Conservation (phyloP, 2,329 filamentous ascomycete species). For the Fusarium praegraminearum region DNA sequence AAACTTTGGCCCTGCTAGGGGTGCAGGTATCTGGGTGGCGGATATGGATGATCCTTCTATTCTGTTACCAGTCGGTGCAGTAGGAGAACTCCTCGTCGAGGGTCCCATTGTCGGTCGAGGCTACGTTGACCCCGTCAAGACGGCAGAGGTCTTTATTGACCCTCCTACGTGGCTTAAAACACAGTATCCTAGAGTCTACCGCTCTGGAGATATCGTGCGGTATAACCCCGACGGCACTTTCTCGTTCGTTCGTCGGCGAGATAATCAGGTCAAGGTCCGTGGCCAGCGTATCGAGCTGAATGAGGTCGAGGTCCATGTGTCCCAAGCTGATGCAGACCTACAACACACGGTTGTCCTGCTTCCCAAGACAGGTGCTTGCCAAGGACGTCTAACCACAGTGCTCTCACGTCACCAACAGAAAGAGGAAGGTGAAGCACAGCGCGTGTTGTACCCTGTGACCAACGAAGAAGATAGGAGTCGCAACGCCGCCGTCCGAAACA, state of each 20-base stretch:
- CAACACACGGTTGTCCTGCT: not conserved
- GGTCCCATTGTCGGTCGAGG: not conserved
- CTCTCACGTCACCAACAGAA: not conserved
- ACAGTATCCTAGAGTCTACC: constrained; percentile 17
- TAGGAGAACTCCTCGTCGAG: not conserved
- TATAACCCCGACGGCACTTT: not conserved
- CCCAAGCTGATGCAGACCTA: not conserved
- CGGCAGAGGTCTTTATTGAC: not conserved
- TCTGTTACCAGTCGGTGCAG: not conserved
- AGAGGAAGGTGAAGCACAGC: not conserved
- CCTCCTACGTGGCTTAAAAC: constrained; percentile 23
- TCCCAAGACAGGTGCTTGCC: not conserved
- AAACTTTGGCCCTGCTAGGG: constrained; percentile 4
- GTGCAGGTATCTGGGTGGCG: not conserved
- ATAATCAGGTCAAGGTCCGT: constrained; percentile 48
- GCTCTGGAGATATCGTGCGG: not conserved
- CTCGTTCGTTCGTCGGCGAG: constrained; percentile 42
- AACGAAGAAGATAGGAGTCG: not conserved
- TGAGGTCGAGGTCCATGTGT: constrained; percentile 11
- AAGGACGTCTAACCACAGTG: not conserved
- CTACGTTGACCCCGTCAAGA: not conserved
- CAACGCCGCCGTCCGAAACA: not conserved
- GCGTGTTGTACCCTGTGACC: not conserved
- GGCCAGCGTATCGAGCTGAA: constrained; percentile 40
- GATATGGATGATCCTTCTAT: constrained; percentile 1